Evolutionary conservation across 371 early-diverging fungal genomes (phyloP), one percentile per base, ranked within the genome.

Genomic region (Haplosporangium sp.): DNA sequence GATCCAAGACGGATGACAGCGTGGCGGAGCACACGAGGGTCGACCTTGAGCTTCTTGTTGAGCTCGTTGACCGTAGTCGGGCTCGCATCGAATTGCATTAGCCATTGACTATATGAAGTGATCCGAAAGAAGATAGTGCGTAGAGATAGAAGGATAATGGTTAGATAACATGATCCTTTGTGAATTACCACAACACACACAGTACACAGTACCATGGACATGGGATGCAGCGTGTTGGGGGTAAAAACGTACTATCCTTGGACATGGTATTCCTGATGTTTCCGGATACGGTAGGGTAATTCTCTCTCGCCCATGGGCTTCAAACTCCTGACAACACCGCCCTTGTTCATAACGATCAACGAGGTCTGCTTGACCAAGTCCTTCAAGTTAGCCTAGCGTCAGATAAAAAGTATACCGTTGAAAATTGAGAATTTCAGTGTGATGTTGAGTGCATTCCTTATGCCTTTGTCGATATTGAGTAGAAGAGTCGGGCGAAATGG

Each of bases 41-140:
- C 92, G 57, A 88, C 86, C 42, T 83, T 73, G 50, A 93, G 86
- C 51, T 86, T 83, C 73, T 90, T 90, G 73, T 84, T 82, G 59
- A 94, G 79, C 40, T 87, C 85, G 62, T 81, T 81, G 68, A 91
- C 81, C 10, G 85, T 86, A 45, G 84, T 65, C 2, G 94, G 93
- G 29, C 91, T 89, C 43, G 93, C 86, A 66, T 93, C 91, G 73
- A 94, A 95, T 63, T 91, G 91, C 93, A 95, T 93, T 36, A 90
- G 69, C 87, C 88, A 93, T 69, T 90, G 92, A 52, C 92, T 92
- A 70, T 42, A 2, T 7, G n/a, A 14, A 45, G 41, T 9, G 16
- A 29, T 40, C 58, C 8, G 53, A 14, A 62, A 55, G 16, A 20
- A 14, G 16, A 12, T 42, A 23, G 41, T 53, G 8, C 21, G 57